A percentile compares a stretch with the other conserved stretches of the same genome.
These are phyloP conservation scores for Chlamydomonas urium DNA, from an alignment of 139 green algal genomes.

Conservation along the genomic window DNA sequence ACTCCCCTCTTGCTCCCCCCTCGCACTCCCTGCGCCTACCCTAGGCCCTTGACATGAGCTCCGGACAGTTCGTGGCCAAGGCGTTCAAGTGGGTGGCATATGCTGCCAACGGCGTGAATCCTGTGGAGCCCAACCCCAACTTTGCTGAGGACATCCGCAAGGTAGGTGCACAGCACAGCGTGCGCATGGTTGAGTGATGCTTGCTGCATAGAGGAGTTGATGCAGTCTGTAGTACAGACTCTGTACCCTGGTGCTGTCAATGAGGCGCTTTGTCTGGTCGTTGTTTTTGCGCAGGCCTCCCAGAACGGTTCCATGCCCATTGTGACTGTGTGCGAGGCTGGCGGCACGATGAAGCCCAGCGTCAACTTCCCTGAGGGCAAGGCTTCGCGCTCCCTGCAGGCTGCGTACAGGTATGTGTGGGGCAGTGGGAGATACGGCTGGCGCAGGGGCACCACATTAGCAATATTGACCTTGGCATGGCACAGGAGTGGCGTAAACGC, in stretches of 20 bases:
- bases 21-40: not conserved
- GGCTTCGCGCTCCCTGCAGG: constrained; percentile 42
- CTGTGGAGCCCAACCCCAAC: constrained; percentile 38
- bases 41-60: constrained; percentile 12
- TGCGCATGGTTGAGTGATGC: no score
- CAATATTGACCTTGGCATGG: no score
- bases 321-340: constrained; percentile 43
- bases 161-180: constrained; percentile 5
- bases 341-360: constrained; percentile 39
- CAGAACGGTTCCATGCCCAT: constrained; percentile 21
- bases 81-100: constrained; percentile 39
- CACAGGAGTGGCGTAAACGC: no score
- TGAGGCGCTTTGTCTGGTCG: no score
- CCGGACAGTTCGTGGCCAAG: constrained; percentile 3
- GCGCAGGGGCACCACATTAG: no score
- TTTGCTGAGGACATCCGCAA: constrained; percentile 30
- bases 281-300: not conserved
- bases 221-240: no score
- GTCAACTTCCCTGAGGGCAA: constrained; percentile 50
- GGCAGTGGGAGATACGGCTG: no score
- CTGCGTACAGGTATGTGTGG: constrained; percentile 26
- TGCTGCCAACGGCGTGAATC: constrained; percentile 38
- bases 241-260: no score
- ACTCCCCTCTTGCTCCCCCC: no score
- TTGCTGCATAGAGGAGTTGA: no score